Evolutionary conservation across 345 rosid genomes (phyloP).

Genomic region (Populus simonii): DNA sequence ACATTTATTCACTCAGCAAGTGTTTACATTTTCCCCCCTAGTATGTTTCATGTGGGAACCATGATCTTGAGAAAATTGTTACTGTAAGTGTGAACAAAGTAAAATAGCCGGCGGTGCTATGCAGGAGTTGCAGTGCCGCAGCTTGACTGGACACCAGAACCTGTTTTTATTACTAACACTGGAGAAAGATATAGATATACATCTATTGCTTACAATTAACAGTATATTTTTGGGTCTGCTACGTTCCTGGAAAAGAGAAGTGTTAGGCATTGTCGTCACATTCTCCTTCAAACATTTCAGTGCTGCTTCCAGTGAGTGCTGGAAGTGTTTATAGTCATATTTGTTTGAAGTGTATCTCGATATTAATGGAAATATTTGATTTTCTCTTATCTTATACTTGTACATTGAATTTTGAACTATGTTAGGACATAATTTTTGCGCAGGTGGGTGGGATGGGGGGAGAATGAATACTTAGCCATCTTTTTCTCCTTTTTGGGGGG

Average conservation of each 20-base stretch:
- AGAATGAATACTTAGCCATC: background rate
- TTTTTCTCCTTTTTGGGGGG: background rate
- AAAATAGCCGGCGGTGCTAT: background rate
- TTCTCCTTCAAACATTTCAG: too few species aligned
- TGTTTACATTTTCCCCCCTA: too few species aligned
- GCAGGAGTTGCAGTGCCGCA: background rate
- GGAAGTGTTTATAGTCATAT: background rate
- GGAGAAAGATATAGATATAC: too few species aligned
- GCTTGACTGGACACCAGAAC: background rate
- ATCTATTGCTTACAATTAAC: background rate
- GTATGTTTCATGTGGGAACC: background rate
- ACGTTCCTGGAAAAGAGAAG: background rate
- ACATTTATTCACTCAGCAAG: background rate
- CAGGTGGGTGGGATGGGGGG: too few species aligned
- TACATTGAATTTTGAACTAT: background rate
- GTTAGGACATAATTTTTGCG: background rate
- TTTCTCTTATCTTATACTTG: too few species aligned
- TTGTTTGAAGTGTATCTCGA: background rate
- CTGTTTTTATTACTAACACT: background rate
- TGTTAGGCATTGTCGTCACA: background rate
- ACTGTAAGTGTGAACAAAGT: background rate
- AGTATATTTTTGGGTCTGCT: background rate
- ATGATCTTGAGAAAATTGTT: background rate
- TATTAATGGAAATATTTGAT: too few species aligned
- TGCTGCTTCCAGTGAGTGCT: background rate